These are phyloP conservation scores for Pseudogymnoascus sp. DNA, from an alignment of 2,329 filamentous ascomycete genomes.

Conservation along the genomic window DNA sequence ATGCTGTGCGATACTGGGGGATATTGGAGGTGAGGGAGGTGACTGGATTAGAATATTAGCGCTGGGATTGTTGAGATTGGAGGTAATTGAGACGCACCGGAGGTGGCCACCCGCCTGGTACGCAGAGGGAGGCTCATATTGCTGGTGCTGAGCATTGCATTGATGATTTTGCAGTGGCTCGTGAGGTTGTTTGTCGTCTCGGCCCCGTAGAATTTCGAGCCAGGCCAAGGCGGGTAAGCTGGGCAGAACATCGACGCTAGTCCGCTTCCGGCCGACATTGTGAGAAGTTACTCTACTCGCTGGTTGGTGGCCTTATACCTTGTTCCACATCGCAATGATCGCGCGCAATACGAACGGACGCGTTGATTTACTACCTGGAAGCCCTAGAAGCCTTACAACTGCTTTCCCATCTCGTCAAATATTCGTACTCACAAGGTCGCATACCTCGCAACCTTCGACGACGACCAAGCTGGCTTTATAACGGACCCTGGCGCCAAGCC, in stretches of 20 bases:
- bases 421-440: not conserved
- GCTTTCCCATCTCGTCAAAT: not conserved
- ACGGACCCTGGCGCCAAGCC: constrained; percentile 7
- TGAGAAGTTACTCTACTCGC: not conserved
- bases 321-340: constrained; percentile 5
- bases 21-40: constrained; percentile 17
- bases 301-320: constrained; percentile 6
- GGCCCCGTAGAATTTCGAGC: constrained; percentile 3
- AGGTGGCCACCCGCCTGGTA: constrained; percentile 51
- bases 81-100: constrained; percentile 41
- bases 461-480: constrained; percentile 5
- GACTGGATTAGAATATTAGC: constrained; percentile 21
- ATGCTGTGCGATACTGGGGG: constrained; percentile 1
- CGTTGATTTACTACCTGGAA: constrained; percentile 7
- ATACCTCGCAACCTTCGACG: not conserved
- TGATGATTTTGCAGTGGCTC: not conserved
- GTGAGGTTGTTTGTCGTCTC: constrained; percentile 5
- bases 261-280: not conserved
- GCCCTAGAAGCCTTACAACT: not conserved
- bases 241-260: not conserved
- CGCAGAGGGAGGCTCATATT: constrained; percentile 60
- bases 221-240: not conserved
- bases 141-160: constrained; percentile 12
- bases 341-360: not conserved
- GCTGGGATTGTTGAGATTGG: constrained; percentile 16